Evolutionary conservation across 495 filamentous ascomycete genomes (phyloP).

Genomic region (Aspergillus sclerotiicarbonarius): DNA sequence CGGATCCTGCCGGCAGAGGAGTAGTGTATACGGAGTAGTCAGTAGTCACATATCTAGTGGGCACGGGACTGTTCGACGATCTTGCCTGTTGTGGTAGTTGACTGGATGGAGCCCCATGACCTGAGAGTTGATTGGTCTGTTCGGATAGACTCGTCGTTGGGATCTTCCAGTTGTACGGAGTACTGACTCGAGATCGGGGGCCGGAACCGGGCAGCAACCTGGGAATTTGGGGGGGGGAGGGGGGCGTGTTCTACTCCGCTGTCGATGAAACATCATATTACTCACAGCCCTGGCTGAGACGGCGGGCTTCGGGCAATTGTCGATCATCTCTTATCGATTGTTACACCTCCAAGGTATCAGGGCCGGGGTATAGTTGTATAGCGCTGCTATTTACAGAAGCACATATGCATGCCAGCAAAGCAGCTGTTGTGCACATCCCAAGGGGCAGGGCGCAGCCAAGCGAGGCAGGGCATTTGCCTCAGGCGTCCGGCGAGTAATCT

Average conservation of each 20-base stretch:
- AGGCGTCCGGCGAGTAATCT: not conserved
- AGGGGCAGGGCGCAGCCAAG: not conserved
- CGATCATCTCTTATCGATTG: not conserved
- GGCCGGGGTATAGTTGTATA: not conserved
- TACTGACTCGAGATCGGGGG: no score
- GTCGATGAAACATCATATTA: no score
- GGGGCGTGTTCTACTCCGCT: no score
- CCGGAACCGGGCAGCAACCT: no score
- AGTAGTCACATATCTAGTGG: not conserved
- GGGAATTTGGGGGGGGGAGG: no score
- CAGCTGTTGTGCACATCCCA: not conserved
- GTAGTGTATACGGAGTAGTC: not conserved
- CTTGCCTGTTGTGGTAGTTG: not conserved
- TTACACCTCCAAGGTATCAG: not conserved
- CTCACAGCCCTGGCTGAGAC: no score
- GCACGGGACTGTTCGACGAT: not conserved
- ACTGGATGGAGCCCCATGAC: not conserved
- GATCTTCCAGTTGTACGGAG: not conserved
- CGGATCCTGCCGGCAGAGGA: slow-evolving; percentile 7
- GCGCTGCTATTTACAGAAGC: not conserved
- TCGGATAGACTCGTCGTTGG: not conserved
- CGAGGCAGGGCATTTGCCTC: not conserved
- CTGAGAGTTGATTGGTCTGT: not conserved
- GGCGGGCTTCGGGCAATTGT: not conserved
- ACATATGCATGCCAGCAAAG: not conserved